Evolutionary conservation across 2,329 filamentous ascomycete species (phyloP).

Genomic region (Sarocladium kiliense): DNA sequence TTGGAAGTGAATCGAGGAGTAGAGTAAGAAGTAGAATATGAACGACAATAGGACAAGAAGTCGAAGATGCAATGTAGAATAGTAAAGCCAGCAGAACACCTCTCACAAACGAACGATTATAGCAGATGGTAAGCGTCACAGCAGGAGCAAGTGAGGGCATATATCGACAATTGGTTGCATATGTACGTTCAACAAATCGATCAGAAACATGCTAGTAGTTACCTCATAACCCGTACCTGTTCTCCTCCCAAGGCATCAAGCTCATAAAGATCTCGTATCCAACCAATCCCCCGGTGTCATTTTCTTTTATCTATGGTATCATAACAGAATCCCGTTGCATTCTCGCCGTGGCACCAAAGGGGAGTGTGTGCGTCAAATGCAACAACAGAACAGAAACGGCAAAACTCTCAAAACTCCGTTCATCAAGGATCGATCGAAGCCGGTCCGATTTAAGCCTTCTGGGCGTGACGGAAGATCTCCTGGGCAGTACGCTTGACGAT

Average conservation of each 20-base stretch:
- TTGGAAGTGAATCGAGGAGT: too few relatives aligned
- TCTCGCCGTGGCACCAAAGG: slow-evolving; percentile 3
- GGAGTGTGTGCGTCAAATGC: background rate
- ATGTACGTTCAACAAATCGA: background rate
- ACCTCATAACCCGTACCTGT: too few relatives aligned
- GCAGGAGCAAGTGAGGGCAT: background rate
- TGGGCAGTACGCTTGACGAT: slow-evolving; percentile 81
- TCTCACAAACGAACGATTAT: too few relatives aligned
- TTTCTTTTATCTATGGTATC: slow-evolving; percentile 8
- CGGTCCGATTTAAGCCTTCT: background rate
- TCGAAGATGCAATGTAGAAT: too few relatives aligned
- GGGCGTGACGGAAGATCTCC: slow-evolving; percentile 49
- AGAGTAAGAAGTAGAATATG: too few relatives aligned
- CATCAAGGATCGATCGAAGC: background rate
- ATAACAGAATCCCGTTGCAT: slow-evolving; percentile 4
- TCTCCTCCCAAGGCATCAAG: too few relatives aligned
- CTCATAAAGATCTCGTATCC: too few relatives aligned
- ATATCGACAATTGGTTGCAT: background rate
- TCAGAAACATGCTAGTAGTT: background rate
- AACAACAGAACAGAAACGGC: background rate
- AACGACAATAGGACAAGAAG: too few relatives aligned
- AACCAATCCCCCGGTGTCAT: too few relatives aligned
- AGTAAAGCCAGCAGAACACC: too few relatives aligned
- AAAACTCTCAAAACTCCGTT: background rate
- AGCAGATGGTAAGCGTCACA: too few relatives aligned